These are phyloP conservation scores for Termitomyces sp. DNA, from an alignment of 768 basidiomycete genomes.

Conservation along the genomic window DNA sequence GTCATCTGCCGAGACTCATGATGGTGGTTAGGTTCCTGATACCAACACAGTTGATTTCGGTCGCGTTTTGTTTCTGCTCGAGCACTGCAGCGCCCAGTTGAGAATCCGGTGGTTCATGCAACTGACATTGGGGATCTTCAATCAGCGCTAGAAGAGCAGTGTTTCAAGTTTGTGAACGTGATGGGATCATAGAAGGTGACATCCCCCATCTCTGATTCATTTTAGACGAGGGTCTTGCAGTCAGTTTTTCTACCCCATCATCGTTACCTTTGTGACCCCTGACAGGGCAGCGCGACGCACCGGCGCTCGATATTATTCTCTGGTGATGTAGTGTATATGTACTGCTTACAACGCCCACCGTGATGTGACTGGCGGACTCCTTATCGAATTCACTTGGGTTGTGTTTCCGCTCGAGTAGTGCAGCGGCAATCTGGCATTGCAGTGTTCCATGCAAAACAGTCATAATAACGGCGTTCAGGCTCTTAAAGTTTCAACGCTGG, in stretches of 20 bases:
- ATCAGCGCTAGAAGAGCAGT: slow-evolving; percentile 28
- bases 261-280: not conserved
- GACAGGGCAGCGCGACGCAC: not conserved
- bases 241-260: not conserved
- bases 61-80: slow-evolving; percentile 31
- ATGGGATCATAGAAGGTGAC: not conserved
- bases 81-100: slow-evolving; percentile 26
- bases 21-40: not conserved
- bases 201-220: not conserved
- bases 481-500: too few relatives aligned
- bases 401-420: too few relatives aligned
- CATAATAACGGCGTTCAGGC: too few relatives aligned
- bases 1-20: not conserved
- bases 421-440: too few relatives aligned
- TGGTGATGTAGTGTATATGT: not conserved
- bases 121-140: slow-evolving; percentile 21
- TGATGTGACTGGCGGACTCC: not conserved
- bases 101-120: slow-evolving; percentile 30
- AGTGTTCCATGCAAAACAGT: too few relatives aligned
- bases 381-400: not conserved
- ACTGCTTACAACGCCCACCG: not conserved
- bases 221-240: not conserved
- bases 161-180: slow-evolving; percentile 8
- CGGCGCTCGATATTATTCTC: not conserved
- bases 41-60: slow-evolving; percentile 31